A percentile compares a stretch with the other conserved stretches of the same genome.
Conservation (phyloP, 2,329 filamentous ascomycete genomes). For the Allantophomopsis lycopodina region DNA sequence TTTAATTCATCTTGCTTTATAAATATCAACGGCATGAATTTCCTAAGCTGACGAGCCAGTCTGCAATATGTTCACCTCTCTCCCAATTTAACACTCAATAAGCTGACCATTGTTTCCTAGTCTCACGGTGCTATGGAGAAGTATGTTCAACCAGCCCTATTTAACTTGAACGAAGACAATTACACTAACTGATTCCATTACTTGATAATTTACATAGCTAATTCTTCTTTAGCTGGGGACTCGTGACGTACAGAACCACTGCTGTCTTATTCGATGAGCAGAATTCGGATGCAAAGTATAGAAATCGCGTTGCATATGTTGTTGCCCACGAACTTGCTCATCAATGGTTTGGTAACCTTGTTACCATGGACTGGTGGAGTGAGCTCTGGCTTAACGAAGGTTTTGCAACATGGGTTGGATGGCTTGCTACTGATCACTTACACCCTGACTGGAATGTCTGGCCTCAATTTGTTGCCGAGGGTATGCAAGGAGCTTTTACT, state of each 20-base stretch:
- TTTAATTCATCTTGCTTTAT: not conserved
- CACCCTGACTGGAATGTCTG: constrained; percentile 97
- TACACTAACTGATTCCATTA: too few species aligned
- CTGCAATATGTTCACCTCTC: constrained; percentile 2
- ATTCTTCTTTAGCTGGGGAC: constrained; percentile 46
- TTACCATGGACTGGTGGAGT: constrained; percentile 96
- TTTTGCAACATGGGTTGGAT: constrained; percentile 97
- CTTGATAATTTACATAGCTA: constrained; percentile 27
- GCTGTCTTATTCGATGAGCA: constrained; percentile 93
- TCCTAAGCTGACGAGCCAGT: constrained; percentile 7
- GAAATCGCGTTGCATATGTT: constrained; percentile 90
- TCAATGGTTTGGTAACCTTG: constrained; percentile 91
- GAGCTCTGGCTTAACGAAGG: constrained; percentile 92
- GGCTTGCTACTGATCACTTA: constrained; percentile 64
- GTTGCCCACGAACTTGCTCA: constrained; percentile 96
- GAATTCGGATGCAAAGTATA: constrained; percentile 78
- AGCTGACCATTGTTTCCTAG: constrained; percentile 29
- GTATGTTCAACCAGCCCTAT: too few species aligned
- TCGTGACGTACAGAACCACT: constrained; percentile 92
- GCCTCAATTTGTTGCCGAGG: constrained; percentile 94
- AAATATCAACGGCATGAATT: too few species aligned
- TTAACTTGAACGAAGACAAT: too few species aligned
- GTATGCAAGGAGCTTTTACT: constrained; percentile 80
- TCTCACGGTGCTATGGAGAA: constrained; percentile 65
- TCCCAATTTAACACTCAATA: constrained; percentile 1